Evolutionary conservation across 805 yeast genomes (phyloP).

Genomic region (Metschnikowia lachancei): DNA sequence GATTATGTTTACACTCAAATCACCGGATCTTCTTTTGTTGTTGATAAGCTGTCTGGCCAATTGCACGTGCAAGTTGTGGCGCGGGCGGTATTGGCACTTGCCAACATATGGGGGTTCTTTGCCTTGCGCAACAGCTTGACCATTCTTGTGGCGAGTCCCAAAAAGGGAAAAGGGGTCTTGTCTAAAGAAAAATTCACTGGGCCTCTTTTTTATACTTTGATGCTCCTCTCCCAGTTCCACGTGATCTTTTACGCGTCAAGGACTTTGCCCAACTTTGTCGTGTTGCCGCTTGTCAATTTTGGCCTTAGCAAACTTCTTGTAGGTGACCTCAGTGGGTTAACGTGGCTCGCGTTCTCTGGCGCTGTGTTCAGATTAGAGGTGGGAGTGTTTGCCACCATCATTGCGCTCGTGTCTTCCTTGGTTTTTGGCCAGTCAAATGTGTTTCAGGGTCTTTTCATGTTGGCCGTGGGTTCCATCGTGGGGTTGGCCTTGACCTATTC

Average conservation of each 20-base stretch:
- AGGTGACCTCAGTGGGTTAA: conserved; percentile 49
- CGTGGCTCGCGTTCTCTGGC: conserved; percentile 59
- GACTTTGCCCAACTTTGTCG: conserved; percentile 83
- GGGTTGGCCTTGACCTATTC: conserved; percentile 49
- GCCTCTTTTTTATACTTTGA: conserved; percentile 58
- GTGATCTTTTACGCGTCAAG: conserved; percentile 75
- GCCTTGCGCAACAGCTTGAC: conserved; percentile 43
- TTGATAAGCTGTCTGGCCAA: conserved; percentile 26
- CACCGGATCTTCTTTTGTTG: conserved; percentile 13
- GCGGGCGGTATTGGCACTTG: conserved; percentile 60
- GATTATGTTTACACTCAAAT: conserved; percentile 16
- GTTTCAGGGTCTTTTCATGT: conserved; percentile 32
- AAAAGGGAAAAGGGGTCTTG: too few species aligned
- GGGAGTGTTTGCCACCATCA: conserved; percentile 48
- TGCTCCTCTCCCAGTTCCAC: conserved; percentile 74
- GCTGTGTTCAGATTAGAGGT: conserved; percentile 72
- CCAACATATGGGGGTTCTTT: conserved; percentile 55
- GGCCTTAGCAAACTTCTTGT: conserved; percentile 51
- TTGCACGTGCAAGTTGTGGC: conserved; percentile 51
- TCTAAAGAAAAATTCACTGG: conserved; percentile 20
- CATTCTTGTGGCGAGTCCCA: conserved; percentile 16
- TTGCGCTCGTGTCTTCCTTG: conserved; percentile 47
- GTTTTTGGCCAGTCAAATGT: conserved; percentile 47
- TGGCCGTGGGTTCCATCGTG: conserved; percentile 47
- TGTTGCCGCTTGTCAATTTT: conserved; percentile 65